Conservation (phyloP, 2,329 filamentous ascomycete species). For the Aspergillus nomiae region DNA sequence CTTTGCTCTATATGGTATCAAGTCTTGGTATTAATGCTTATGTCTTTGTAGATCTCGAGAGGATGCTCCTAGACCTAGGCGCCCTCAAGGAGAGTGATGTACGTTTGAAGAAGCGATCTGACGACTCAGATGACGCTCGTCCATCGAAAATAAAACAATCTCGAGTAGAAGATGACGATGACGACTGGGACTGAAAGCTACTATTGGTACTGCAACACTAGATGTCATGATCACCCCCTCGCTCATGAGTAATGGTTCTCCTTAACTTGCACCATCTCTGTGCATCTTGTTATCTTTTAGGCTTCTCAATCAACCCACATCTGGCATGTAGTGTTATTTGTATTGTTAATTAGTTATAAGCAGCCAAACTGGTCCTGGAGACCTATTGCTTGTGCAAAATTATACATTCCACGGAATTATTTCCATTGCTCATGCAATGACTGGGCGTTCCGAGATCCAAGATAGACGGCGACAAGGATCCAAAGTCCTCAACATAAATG, state of each 20-base stretch:
- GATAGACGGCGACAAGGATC: background rate
- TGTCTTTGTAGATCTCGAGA: slow-evolving; percentile 65
- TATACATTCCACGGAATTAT: background rate
- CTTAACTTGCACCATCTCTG: background rate
- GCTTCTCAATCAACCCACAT: background rate
- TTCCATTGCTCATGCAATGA: background rate
- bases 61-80: slow-evolving; percentile 77
- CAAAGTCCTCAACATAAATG: background rate
- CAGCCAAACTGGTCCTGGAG: background rate
- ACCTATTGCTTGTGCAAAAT: background rate
- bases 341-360: background rate
- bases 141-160: slow-evolving; percentile 54
- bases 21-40: background rate
- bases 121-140: slow-evolving; percentile 57
- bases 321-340: background rate
- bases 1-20: slow-evolving; percentile 1
- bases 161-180: slow-evolving; percentile 51
- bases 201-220: background rate
- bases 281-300: background rate
- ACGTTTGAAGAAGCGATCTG: slow-evolving; percentile 64
- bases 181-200: slow-evolving; percentile 58
- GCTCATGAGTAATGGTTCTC: background rate
- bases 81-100: slow-evolving; percentile 78
- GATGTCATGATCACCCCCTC: background rate
- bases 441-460: background rate